phyloP scores from a whole-genome alignment of 2,329 filamentous ascomycete genomes.

The Penicillium nordicum region DNA sequence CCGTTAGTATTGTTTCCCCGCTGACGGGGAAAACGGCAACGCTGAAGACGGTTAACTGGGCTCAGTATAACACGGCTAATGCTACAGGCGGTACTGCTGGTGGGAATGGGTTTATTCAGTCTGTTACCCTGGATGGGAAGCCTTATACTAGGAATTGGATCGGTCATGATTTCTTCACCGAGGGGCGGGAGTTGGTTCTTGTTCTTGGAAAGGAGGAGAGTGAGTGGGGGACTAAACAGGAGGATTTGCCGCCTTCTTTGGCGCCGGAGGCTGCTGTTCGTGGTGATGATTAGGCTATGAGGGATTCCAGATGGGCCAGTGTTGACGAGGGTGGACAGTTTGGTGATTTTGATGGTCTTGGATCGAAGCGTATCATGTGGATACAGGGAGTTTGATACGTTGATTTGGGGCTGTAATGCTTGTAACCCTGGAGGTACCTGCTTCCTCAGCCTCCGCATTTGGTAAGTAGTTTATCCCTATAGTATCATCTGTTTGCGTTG shows the following conservation, averaged over 20 bases:
- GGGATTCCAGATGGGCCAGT: not conserved
- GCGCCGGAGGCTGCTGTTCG: not conserved
- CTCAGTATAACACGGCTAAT: constrained; percentile 44
- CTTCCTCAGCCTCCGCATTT: too few species aligned
- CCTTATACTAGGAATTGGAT: constrained; percentile 64
- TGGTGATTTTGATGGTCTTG: not conserved
- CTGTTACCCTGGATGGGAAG: constrained; percentile 59
- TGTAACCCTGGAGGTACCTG: not conserved
- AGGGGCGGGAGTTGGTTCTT: constrained; percentile 62
- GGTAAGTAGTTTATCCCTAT: not conserved
- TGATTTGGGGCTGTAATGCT: not conserved
- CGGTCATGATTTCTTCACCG: constrained; percentile 63
- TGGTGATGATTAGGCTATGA: not conserved
- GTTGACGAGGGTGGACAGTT: not conserved
- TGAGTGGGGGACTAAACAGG: constrained; percentile 58
- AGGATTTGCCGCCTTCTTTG: constrained; percentile 62
- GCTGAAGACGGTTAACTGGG: constrained; percentile 54
- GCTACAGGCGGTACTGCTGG: constrained; percentile 53
- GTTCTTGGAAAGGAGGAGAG: constrained; percentile 61
- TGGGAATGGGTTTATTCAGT: constrained; percentile 62
- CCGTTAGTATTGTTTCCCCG: constrained; percentile 56
- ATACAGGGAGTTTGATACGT: not conserved
- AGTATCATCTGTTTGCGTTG: not conserved
- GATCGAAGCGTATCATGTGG: not conserved
- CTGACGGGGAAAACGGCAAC: constrained; percentile 59